A percentile compares a stretch with the other conserved stretches of the same genome.
These are phyloP conservation scores for Rhizopogon vulgaris DNA, from an alignment of 768 basidiomycete genomes.

Conservation along the genomic window DNA sequence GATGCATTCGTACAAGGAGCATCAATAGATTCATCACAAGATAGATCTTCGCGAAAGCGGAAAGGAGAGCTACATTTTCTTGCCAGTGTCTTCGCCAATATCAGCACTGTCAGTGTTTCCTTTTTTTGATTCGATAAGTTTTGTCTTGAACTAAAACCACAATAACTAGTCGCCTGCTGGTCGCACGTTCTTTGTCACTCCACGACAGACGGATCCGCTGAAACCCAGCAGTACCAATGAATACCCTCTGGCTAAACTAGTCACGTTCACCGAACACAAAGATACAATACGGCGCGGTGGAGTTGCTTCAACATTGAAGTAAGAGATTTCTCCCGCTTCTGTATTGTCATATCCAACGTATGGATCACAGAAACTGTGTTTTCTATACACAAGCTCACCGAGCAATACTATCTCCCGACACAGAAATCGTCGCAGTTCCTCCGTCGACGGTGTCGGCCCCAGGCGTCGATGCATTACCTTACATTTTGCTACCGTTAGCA, in stretches of 20 bases:
- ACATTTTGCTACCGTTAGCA: slow-evolving; percentile 83
- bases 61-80: slow-evolving; percentile 89
- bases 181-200: slow-evolving; percentile 73
- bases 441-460: slow-evolving; percentile 55
- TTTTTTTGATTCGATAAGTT: not conserved
- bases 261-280: slow-evolving; percentile 85
- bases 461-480: slow-evolving; percentile 81
- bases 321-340: slow-evolving; percentile 11
- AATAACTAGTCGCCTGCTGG: slow-evolving; percentile 62
- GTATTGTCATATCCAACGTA: slow-evolving; percentile 6
- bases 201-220: slow-evolving; percentile 47
- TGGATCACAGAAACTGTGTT: slow-evolving; percentile 59
- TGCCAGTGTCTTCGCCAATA: slow-evolving; percentile 90
- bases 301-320: slow-evolving; percentile 86
- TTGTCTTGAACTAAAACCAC: not conserved
- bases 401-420: slow-evolving; percentile 65
- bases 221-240: slow-evolving; percentile 45
- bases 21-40: slow-evolving; percentile 41
- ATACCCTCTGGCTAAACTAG: slow-evolving; percentile 77
- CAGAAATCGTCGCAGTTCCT: slow-evolving; percentile 45
- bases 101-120: slow-evolving; percentile 60
- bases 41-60: slow-evolving; percentile 42
- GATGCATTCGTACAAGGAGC: slow-evolving; percentile 85
- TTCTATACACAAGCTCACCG: slow-evolving; percentile 66
- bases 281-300: slow-evolving; percentile 85